Evolutionary conservation across 2,329 filamentous ascomycete species (phyloP), one percentile per base, ranked within the genome.

Genomic region (Fusarium chaquense): DNA sequence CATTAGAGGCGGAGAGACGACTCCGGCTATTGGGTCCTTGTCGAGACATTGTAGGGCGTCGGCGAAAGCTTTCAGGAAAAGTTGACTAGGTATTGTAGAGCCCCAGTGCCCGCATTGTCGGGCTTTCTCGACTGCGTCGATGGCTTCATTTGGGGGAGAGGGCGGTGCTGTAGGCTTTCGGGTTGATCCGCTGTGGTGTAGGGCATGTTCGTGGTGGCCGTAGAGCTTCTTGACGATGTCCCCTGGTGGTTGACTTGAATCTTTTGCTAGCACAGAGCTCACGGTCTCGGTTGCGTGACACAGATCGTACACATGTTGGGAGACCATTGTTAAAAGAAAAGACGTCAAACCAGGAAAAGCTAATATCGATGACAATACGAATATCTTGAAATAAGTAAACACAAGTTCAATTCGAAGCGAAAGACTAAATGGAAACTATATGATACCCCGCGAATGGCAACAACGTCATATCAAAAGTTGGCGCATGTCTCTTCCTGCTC

Each of bases 31-130:
- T 1, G 84, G 83, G 69, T 89, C 82, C 22, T 83, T 78, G 5
- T 88, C 81, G 0, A 90, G 76, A 6, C 86, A 84, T 53, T 81
- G 81, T 1, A 93, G 77, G 0, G 89, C 85, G 78, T 92, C 90
- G 58, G 90, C 86, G 68, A 90, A 93, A 15, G 91, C 84, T 82
- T 89, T 67, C 8, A 93, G 78, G 75, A 94, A 94, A 0, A 94
- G 79, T 18, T 89, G 84, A 67, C 89, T 91, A 0, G 91, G 92
- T 53, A 83, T 78, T 2, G 84, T 83, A 0, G 83, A 75, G 0
- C 90, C 91, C 87, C 91, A 94, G 54, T 86, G 88, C 3, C 91
- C 91, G 75, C 91, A 93, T 58, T 83, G 75, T 10, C 80, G 79
- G 2, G 89, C 89, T 45, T 81, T 83, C 40, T 86, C 78, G 28